phyloP scores from a whole-genome alignment of 2,329 filamentous ascomycete genomes.

The Hortaea sp. region DNA sequence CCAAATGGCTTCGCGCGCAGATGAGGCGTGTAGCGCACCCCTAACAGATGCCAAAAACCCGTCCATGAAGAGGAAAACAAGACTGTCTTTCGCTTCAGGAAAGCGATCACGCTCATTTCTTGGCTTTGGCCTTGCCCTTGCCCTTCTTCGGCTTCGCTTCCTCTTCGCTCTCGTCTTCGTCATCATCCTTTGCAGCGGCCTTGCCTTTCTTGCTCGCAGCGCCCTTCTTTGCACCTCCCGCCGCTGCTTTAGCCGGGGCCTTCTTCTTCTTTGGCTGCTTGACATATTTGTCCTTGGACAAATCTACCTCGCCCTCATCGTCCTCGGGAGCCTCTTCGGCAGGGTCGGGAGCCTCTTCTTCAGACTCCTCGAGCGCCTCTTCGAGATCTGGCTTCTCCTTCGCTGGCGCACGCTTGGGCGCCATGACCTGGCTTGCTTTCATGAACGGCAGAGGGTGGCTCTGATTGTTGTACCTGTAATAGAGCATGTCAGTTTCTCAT shows the following conservation, averaged over 20 bases:
- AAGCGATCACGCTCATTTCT: neutral
- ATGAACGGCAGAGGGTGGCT: slow-evolving; percentile 91
- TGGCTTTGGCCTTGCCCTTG: slow-evolving; percentile 31
- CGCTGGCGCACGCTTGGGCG: slow-evolving; percentile 58
- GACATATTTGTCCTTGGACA: slow-evolving; percentile 94
- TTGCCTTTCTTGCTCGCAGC: slow-evolving; percentile 30
- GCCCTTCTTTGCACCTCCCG: slow-evolving; percentile 40
- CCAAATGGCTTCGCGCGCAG: too few relatives aligned
- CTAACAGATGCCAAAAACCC: too few relatives aligned
- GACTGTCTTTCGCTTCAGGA: too few relatives aligned
- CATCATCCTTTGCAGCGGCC: slow-evolving; percentile 22
- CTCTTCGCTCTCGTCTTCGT: slow-evolving; percentile 26
- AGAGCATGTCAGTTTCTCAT: neutral
- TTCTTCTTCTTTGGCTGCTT: slow-evolving; percentile 74
- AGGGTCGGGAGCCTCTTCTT: slow-evolving; percentile 46
- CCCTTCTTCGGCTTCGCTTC: slow-evolving; percentile 46
- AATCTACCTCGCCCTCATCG: slow-evolving; percentile 66
- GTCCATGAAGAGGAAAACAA: too few relatives aligned
- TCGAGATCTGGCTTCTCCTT: slow-evolving; percentile 85
- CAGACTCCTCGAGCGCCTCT: slow-evolving; percentile 89
- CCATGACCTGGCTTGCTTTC: slow-evolving; percentile 71
- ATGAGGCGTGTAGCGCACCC: too few relatives aligned
- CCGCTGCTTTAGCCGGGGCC: slow-evolving; percentile 22
- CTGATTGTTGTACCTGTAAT: slow-evolving; percentile 68
- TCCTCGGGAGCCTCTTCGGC: slow-evolving; percentile 50